These are phyloP conservation scores for Nannochloris sp. DNA, from an alignment of 139 green algal species.

Conservation along the genomic window DNA sequence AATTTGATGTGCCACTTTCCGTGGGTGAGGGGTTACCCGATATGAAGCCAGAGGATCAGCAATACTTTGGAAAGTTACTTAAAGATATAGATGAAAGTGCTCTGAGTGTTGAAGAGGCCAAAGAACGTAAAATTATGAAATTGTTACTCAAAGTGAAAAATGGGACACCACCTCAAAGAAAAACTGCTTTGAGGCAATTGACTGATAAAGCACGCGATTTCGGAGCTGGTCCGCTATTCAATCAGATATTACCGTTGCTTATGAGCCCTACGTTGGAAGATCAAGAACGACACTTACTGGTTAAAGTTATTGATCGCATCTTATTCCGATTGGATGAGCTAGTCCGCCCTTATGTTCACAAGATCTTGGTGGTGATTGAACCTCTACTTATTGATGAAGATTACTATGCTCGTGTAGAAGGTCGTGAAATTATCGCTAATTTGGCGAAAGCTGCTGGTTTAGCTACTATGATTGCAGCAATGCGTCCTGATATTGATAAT, in stretches of 20 bases:
- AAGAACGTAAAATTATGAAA: slow-evolving; percentile 99
- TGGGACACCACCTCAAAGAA: slow-evolving; percentile 94
- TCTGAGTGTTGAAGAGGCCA: slow-evolving; percentile 85
- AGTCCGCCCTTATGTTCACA: slow-evolving; percentile 97
- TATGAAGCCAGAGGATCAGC: slow-evolving; percentile 95
- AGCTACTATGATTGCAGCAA: slow-evolving; percentile 96
- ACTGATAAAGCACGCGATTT: slow-evolving; percentile 97
- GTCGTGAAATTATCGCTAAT: slow-evolving; percentile 98
- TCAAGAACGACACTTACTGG: slow-evolving; percentile 94
- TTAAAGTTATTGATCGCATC: slow-evolving; percentile 92
- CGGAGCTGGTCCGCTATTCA: slow-evolving; percentile 92
- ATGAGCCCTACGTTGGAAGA: slow-evolving; percentile 98
- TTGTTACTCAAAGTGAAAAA: slow-evolving; percentile 99
- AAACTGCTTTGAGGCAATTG: slow-evolving; percentile 89
- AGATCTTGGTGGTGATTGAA: slow-evolving; percentile 99
- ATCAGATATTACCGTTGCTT: slow-evolving; percentile 97
- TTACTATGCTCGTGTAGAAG: slow-evolving; percentile 98
- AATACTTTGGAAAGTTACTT: slow-evolving; percentile 93
- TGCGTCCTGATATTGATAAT: slow-evolving; percentile 99
- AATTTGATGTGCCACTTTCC: slow-evolving; percentile 60
- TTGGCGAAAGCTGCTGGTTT: slow-evolving; percentile 89
- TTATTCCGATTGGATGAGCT: slow-evolving; percentile 98
- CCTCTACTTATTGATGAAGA: slow-evolving; percentile 99
- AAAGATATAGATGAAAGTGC: slow-evolving; percentile 80
- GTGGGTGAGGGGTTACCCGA: slow-evolving; percentile 81